phyloP scores from a whole-genome alignment of 768 basidiomycete genomes.

The Kwoniella pini region DNA sequence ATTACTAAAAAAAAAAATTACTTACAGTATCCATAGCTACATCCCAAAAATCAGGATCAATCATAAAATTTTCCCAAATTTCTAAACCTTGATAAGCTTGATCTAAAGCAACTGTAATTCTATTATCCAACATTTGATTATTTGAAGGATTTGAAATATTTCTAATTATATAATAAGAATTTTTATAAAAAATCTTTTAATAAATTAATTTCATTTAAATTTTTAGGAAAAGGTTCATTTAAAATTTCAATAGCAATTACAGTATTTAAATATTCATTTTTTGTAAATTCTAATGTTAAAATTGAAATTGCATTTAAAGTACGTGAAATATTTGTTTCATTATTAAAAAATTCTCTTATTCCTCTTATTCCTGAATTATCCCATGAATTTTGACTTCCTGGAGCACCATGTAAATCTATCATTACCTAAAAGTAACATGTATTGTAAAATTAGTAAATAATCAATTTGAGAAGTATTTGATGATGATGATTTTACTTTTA shows the following conservation, averaged over 20 bases:
- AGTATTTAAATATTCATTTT: slow-evolving; percentile 33
- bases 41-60: slow-evolving; percentile 27
- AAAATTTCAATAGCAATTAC: slow-evolving; percentile 49
- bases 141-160: slow-evolving; percentile 1
- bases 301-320: slow-evolving; percentile 40
- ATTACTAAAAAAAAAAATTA: no score
- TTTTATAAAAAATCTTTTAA: slow-evolving; percentile 40
- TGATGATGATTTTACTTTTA: slow-evolving; percentile 25
- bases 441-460: no score
- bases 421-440: slow-evolving; percentile 29
- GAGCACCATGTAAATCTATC: slow-evolving; percentile 52
- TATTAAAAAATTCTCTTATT: slow-evolving; percentile 45
- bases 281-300: slow-evolving; percentile 48
- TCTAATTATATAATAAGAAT: slow-evolving; percentile 36
- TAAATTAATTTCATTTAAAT: slow-evolving; percentile 25
- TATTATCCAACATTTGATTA: not conserved
- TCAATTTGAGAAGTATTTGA: no score
- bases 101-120: slow-evolving; percentile 34
- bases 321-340: slow-evolving; percentile 40
- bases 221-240: slow-evolving; percentile 50
- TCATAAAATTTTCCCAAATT: slow-evolving; percentile 49
- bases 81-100: slow-evolving; percentile 46
- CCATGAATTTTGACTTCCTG: slow-evolving; percentile 50
- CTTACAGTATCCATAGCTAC: slow-evolving; percentile 52
- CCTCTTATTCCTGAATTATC: slow-evolving; percentile 50